Conservation (phyloP, 768 basidiomycete species). For the Megacollybia marginata region DNA sequence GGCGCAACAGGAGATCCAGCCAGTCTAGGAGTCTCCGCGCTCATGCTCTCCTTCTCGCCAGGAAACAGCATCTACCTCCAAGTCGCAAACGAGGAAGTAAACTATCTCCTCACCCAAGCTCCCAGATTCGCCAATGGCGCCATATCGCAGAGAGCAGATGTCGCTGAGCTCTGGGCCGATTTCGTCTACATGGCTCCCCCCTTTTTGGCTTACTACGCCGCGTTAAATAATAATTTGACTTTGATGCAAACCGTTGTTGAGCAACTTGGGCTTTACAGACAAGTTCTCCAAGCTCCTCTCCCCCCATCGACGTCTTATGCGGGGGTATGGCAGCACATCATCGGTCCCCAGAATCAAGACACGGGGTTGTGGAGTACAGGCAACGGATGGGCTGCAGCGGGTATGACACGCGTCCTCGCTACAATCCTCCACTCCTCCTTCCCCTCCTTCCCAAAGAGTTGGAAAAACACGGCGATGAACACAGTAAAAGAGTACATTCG, state of each 20-base stretch:
- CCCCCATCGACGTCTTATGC: constrained; percentile 1
- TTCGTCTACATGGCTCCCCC: constrained; percentile 67
- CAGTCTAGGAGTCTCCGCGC: constrained; percentile 39
- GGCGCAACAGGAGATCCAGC: constrained; percentile 41
- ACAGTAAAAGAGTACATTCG: constrained; percentile 30
- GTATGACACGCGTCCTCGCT: constrained; percentile 25
- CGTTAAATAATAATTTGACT: constrained; percentile 22
- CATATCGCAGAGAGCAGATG: constrained; percentile 33
- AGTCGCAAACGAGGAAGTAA: constrained; percentile 24
- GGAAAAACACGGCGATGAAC: constrained; percentile 18
- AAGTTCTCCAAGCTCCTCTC: constrained; percentile 1
- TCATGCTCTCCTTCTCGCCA: constrained; percentile 30
- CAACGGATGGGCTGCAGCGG: constrained; percentile 15
- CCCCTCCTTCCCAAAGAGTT: constrained; percentile 12
- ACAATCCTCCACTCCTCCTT: constrained; percentile 33
- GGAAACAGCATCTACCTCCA: constrained; percentile 18
- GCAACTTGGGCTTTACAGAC: constrained; percentile 39
- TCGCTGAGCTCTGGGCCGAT: constrained; percentile 35
- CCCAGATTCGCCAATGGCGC: constrained; percentile 36
- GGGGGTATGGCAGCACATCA: constrained; percentile 31
- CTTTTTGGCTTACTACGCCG: constrained; percentile 82
- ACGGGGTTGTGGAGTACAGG: constrained; percentile 14
- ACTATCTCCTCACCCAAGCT: constrained; percentile 25
- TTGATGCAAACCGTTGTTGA: constrained; percentile 36
- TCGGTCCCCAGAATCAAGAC: constrained; percentile 12